These are phyloP conservation scores for Lachancea sp. DNA, from an alignment of 805 yeast species.

Conservation along the genomic window DNA sequence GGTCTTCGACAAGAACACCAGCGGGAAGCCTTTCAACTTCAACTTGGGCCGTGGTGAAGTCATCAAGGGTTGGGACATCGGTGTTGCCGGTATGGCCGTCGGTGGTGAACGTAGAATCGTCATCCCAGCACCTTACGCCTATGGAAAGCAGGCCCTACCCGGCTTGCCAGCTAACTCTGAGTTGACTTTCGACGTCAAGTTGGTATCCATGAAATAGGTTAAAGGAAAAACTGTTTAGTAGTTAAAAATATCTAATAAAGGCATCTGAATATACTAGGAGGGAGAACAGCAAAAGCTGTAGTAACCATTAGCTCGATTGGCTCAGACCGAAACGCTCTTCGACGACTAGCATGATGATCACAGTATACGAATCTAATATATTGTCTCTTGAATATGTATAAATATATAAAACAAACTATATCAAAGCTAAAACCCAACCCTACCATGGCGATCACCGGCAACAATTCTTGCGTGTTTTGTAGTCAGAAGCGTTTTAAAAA, in stretches of 20 bases:
- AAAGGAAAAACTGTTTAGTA: neutral
- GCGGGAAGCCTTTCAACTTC: slow-evolving; percentile 92
- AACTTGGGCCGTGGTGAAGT: slow-evolving; percentile 96
- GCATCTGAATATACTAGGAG: neutral
- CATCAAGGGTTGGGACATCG: slow-evolving; percentile 97
- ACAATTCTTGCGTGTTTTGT: no score
- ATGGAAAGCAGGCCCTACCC: slow-evolving; percentile 89
- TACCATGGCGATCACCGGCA: no score
- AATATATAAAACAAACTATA: no score
- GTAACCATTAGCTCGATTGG: no score
- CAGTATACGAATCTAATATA: no score
- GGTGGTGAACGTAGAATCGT: slow-evolving; percentile 98
- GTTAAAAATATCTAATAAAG: neutral
- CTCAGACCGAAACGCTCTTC: no score
- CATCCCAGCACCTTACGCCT: slow-evolving; percentile 94
- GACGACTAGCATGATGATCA: no score
- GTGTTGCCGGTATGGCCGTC: slow-evolving; percentile 97
- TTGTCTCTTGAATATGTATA: no score
- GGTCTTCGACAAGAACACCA: slow-evolving; percentile 93
- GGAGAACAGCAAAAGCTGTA: neutral
- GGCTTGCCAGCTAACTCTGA: slow-evolving; percentile 98
- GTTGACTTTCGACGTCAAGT: slow-evolving; percentile 91
- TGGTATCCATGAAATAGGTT: slow-evolving; percentile 74
- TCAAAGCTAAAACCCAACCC: no score
- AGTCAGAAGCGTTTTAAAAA: no score